Evolutionary conservation across 306 rosid species (phyloP).

Genomic region (Quercus wislizeni): DNA sequence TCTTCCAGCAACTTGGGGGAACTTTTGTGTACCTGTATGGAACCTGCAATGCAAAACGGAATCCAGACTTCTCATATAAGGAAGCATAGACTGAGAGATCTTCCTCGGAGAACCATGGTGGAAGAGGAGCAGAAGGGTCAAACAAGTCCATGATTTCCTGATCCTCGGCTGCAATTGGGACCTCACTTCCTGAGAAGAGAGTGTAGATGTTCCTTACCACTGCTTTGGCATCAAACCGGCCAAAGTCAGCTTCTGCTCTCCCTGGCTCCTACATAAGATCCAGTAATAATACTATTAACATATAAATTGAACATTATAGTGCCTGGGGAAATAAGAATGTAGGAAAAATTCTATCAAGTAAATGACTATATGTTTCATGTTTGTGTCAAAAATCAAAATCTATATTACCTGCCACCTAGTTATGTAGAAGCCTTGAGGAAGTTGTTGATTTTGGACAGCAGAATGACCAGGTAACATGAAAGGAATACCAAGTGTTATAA

Average conservation of each 20-base stretch:
- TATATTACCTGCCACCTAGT: conserved; percentile 52
- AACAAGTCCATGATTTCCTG: conserved; percentile 66
- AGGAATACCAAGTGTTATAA: conserved; percentile 54
- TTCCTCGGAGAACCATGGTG: conserved; percentile 58
- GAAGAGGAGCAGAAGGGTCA: conserved; percentile 49
- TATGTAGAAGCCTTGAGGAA: conserved; percentile 54
- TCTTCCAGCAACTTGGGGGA: no score
- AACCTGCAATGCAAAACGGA: conserved; percentile 45
- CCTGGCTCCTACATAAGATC: conserved; percentile 41
- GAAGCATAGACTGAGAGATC: conserved; percentile 54
- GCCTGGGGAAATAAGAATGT: no score
- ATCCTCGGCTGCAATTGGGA: conserved; percentile 44
- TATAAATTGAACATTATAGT: no score
- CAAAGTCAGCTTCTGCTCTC: conserved; percentile 56
- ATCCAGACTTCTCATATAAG: conserved; percentile 54
- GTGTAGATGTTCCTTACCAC: conserved; percentile 52
- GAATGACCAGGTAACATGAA: conserved; percentile 43
- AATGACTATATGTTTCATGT: background rate
- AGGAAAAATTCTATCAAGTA: background rate
- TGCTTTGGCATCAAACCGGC: conserved; percentile 50
- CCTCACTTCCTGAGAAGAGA: conserved; percentile 53
- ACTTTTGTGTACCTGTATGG: conserved; percentile 47
- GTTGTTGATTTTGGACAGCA: conserved; percentile 32
- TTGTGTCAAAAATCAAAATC: background rate
- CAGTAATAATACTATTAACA: background rate